Conservation (phyloP, 805 yeast genomes). For the Sugiyamaella lignohabitans region DNA sequence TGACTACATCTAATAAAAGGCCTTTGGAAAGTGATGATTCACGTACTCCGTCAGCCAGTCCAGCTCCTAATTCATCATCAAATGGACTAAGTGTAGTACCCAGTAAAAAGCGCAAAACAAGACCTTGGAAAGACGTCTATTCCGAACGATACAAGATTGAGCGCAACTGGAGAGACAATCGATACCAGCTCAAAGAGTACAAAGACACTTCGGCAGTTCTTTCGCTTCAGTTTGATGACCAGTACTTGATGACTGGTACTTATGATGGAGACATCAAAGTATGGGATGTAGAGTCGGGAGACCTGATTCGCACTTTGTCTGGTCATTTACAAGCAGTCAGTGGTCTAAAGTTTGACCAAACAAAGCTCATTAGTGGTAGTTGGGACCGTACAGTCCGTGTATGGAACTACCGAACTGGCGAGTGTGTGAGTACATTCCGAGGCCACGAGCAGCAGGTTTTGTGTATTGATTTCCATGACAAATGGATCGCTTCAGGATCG, state of each 20-base stretch:
- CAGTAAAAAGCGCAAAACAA: constrained; percentile 35
- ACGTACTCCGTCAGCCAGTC: neutral
- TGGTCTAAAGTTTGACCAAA: constrained; percentile 77
- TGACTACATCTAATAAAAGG: neutral
- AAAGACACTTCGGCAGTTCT: constrained; percentile 82
- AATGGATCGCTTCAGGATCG: constrained; percentile 84
- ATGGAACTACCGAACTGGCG: constrained; percentile 94
- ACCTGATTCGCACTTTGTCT: constrained; percentile 62
- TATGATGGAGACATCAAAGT: constrained; percentile 84
- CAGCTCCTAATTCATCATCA: too few relatives aligned
- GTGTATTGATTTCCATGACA: constrained; percentile 74
- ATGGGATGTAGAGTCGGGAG: constrained; percentile 86
- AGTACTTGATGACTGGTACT: constrained; percentile 81
- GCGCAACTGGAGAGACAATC: constrained; percentile 89
- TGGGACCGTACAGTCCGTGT: constrained; percentile 86
- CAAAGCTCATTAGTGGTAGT: constrained; percentile 87
- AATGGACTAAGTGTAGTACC: too few relatives aligned
- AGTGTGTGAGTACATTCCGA: constrained; percentile 85
- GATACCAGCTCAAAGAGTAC: constrained; percentile 55
- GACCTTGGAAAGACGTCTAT: constrained; percentile 96
- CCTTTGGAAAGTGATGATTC: neutral
- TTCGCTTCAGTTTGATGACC: constrained; percentile 76
- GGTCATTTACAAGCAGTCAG: constrained; percentile 92
- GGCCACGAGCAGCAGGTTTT: constrained; percentile 87
- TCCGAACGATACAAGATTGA: constrained; percentile 87